These are phyloP conservation scores for Syncephalis plumigaleata DNA, from an alignment of 371 early-diverging fungal species.

Conservation along the genomic window DNA sequence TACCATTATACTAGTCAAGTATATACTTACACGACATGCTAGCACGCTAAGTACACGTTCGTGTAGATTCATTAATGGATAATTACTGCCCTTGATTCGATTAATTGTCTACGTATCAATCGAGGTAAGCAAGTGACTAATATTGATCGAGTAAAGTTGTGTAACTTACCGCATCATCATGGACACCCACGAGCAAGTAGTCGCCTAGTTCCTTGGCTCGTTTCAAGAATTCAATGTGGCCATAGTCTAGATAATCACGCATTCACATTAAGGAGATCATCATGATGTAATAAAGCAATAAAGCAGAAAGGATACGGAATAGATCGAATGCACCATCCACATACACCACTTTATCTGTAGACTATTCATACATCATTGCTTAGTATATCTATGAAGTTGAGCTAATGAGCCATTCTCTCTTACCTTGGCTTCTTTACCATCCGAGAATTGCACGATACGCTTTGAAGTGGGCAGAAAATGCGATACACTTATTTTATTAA, in stretches of 20 bases:
- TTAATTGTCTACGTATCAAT: slow-evolving; percentile 57
- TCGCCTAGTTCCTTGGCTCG: slow-evolving; percentile 72
- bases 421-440: slow-evolving; percentile 50
- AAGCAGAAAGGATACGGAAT: slow-evolving; percentile 51
- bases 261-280: not conserved
- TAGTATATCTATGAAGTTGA: too few relatives aligned
- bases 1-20: not conserved
- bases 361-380: too few relatives aligned
- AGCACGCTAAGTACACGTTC: slow-evolving; percentile 80
- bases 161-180: slow-evolving; percentile 60
- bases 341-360: slow-evolving; percentile 42
- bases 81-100: slow-evolving; percentile 68
- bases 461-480: slow-evolving; percentile 77
- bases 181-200: slow-evolving; percentile 85
- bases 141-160: not conserved
- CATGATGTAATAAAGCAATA: not conserved
- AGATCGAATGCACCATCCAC: slow-evolving; percentile 94
- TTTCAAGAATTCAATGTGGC: slow-evolving; percentile 87
- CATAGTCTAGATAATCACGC: slow-evolving; percentile 11
- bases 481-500: slow-evolving; percentile 37
- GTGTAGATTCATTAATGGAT: slow-evolving; percentile 86
- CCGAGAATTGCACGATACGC: slow-evolving; percentile 74
- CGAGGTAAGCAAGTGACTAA: not conserved
- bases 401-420: slow-evolving; percentile 9
- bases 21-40: slow-evolving; percentile 62